Conservation (phyloP, 2,329 filamentous ascomycete species). For the Conoideocrella luteorostrata region DNA sequence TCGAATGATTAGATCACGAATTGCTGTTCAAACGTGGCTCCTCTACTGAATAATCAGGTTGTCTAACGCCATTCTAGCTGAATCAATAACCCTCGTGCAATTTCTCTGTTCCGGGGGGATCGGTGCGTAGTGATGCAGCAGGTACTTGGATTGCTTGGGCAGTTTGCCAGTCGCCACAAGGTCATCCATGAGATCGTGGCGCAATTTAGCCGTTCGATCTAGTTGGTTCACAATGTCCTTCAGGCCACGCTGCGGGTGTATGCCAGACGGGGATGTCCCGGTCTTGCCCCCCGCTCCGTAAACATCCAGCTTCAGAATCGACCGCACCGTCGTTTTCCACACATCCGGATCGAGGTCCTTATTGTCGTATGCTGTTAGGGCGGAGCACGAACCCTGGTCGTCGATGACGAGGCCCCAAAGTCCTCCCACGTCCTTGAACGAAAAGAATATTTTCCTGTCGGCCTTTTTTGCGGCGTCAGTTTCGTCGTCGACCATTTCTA, state of each 20-base stretch:
- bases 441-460: slow-evolving; percentile 36
- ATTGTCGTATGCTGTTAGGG: slow-evolving; percentile 22
- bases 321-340: slow-evolving; percentile 49
- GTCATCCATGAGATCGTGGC: slow-evolving; percentile 45
- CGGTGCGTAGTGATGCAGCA: slow-evolving; percentile 19
- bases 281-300: slow-evolving; percentile 39
- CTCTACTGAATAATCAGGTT: slow-evolving; percentile 45
- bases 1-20: background rate
- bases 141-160: slow-evolving; percentile 17
- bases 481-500: slow-evolving; percentile 49
- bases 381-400: slow-evolving; percentile 19
- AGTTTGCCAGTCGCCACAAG: slow-evolving; percentile 33
- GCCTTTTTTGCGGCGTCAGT: slow-evolving; percentile 36
- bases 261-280: slow-evolving; percentile 9
- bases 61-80: slow-evolving; percentile 48
- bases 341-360: slow-evolving; percentile 42
- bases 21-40: too few relatives aligned
- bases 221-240: slow-evolving; percentile 48
- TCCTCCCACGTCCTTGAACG: slow-evolving; percentile 41
- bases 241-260: slow-evolving; percentile 39
- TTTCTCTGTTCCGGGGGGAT: slow-evolving; percentile 28
- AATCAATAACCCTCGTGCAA: slow-evolving; percentile 47
- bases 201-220: slow-evolving; percentile 40
- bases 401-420: slow-evolving; percentile 34
- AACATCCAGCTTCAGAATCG: slow-evolving; percentile 50